Percentiles rank a stretch among this genome's conserved stretches.
These are phyloP conservation scores for Trypanosoma congolense DNA, from an alignment of 208 protist species.

Conservation along the genomic window DNA sequence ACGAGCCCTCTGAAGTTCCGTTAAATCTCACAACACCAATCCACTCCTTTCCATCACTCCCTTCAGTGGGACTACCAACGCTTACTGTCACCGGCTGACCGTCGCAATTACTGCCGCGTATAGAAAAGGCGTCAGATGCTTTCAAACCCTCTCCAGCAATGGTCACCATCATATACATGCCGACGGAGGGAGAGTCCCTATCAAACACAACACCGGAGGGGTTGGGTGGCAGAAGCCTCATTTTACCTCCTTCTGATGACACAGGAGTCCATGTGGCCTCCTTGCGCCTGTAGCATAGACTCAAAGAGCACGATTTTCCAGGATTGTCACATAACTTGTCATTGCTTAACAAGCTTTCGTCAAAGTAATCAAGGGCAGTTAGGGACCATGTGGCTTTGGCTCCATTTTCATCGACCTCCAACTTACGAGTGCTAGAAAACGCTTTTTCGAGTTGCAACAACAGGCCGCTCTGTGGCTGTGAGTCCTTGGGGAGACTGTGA, in stretches of 20 bases:
- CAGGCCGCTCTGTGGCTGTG: slow-evolving; percentile 44
- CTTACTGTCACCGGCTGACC: slow-evolving; percentile 39
- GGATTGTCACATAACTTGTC: slow-evolving; percentile 51
- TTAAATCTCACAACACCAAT: slow-evolving; percentile 65
- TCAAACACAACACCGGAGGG: slow-evolving; percentile 64
- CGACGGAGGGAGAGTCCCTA: slow-evolving; percentile 44
- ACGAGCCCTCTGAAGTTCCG: slow-evolving; percentile 16
- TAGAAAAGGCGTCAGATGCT: slow-evolving; percentile 34
- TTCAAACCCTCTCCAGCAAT: slow-evolving; percentile 49
- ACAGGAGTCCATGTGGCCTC: slow-evolving; percentile 78
- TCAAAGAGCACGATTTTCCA: slow-evolving; percentile 49
- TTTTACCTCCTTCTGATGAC: slow-evolving; percentile 22
- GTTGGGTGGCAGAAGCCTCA: slow-evolving; percentile 57
- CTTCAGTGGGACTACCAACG: slow-evolving; percentile 33
- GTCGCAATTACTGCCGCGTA: slow-evolving; percentile 35
- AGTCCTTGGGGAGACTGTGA: slow-evolving; percentile 72
- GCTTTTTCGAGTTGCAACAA: slow-evolving; percentile 58
- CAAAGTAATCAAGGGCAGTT: slow-evolving; percentile 64
- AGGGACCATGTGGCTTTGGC: slow-evolving; percentile 44
- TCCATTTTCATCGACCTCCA: slow-evolving; percentile 38
- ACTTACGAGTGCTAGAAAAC: slow-evolving; percentile 46
- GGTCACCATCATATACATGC: slow-evolving; percentile 83
- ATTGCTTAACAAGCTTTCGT: slow-evolving; percentile 50
- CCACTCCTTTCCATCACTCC: slow-evolving; percentile 45
- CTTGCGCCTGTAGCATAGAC: slow-evolving; percentile 77